Base-by-base conservation (phyloP, 768 basidiomycete species). In the Macrolepiota albuminosa region DNA sequence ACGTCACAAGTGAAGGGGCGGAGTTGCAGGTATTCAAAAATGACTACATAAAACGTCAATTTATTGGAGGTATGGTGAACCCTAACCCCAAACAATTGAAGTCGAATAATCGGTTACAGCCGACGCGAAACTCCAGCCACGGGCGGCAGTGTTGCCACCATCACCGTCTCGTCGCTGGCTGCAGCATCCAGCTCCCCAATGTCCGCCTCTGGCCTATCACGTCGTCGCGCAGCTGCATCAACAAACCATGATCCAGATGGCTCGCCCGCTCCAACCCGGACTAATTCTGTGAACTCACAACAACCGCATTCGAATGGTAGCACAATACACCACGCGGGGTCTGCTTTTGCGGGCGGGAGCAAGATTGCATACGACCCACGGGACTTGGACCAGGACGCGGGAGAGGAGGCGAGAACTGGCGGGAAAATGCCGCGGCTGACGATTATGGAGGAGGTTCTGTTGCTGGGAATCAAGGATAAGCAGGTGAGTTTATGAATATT, bases 401-500 rank as follows among this genome's bases (percentile, higher is more conserved):
- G 80, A 48, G 84, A 88, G 65, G 85, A 87, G 62, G 78, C 71
- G 18, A 80, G 78, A 57, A 68, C 82, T 58, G 87, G 88, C 3
- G 89, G 88, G 21, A 86, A 83, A 73, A 81, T 89, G 73, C 97
- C 97, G 3, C 80, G 80, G 59, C 76, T 99, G 66, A 99, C 97
- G 29, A 82, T 99, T 58, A 91, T 98, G 91, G 97, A 99, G 77
- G 97, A 99, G 77, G 87, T 99, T 6, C 76, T 98, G 61, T 73
- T 99, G 58, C 75, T 99, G 13, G 97, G 97, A 4, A 77, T 99
- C 59, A 98, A 98, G 73, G 97, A 98, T 76, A 95, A 95, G 70
- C 94, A 96, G 78, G 94, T 94, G 67, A 24, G 81, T 75, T 31
- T 53, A 13, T 26, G 11, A 24, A 26, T 46, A 11, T 42, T 39